Evolutionary conservation across 441 rosid species (phyloP), one percentile per base, ranked within the genome.

Genomic region (Jatropha podagrica): DNA sequence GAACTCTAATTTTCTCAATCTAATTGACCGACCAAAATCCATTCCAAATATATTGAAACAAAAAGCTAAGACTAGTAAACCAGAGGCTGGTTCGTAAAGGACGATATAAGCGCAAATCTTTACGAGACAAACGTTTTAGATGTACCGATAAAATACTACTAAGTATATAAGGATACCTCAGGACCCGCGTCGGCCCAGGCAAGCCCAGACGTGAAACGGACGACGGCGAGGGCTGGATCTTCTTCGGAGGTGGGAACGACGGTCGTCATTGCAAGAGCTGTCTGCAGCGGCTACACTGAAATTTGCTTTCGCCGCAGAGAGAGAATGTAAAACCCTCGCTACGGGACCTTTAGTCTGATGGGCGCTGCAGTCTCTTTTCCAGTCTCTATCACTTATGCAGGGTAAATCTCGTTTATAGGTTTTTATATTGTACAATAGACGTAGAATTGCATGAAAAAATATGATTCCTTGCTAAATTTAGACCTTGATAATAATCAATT

Each of bases 111-210:
- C 41, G 11, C 48, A 54, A 15, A 68, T 15, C 23, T 13, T 15
- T 32, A 48, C 6, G 4, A 38, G 20, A 63, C 23, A 63, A 63
- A 63, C 17, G 15, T 61, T n/a, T 17, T 67, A 14, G 40, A 32
- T 32, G 32, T 32, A 32, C 32, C 32, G 32, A 32, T 32, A 32
- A 32, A 32, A 32, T 32, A 8, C 48, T 69, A 26, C 0, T 32
- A 69, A 46, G 52, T 37, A 12, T 26, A 15, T 14, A 27, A 5
- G 14, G 37, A 38, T 52, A 93, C 99, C 97, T 93, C 99, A 20
- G 97, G 93, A 81, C 98, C 98, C 63, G 99, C 98, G 79, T 96
- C 98, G 23, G 95, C 96, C 98, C 99, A 94, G 65, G 99, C 84
- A 62, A 94, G 94, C 77, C 94, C 96, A 55, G 98, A 89, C 59